Conservation (phyloP, 768 basidiomycete genomes). For the Grammothele lineata region DNA sequence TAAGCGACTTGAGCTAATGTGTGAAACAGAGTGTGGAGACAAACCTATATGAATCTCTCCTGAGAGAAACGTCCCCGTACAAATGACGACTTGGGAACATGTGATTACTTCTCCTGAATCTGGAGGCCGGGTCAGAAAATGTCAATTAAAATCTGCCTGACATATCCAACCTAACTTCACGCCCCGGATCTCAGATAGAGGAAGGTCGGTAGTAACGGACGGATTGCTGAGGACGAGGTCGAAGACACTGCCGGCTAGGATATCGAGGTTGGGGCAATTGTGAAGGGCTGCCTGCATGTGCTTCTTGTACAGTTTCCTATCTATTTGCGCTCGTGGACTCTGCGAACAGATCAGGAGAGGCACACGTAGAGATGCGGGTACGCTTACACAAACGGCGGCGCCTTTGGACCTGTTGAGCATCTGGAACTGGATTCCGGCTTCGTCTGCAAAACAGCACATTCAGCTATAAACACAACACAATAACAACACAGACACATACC, state of each 20-base stretch:
- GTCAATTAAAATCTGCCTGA: no score
- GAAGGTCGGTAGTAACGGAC: constrained; percentile 1
- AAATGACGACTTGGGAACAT: constrained; percentile 81
- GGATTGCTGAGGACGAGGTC: constrained; percentile 65
- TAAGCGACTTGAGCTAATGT: neutral
- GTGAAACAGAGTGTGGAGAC: neutral
- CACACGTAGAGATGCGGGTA: neutral
- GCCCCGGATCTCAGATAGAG: constrained; percentile 38
- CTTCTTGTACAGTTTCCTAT: constrained; percentile 76
- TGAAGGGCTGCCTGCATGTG: constrained; percentile 72
- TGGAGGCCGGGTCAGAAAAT: no score
- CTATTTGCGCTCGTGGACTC: constrained; percentile 90
- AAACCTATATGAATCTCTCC: constrained; percentile 93
- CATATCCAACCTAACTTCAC: constrained; percentile 58
- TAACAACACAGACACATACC: no score
- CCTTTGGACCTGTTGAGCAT: constrained; percentile 84
- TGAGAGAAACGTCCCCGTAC: constrained; percentile 88
- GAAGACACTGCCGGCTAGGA: constrained; percentile 72
- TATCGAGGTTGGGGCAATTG: constrained; percentile 63
- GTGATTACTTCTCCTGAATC: constrained; percentile 71
- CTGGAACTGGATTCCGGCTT: constrained; percentile 85
- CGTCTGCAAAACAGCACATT: constrained; percentile 43
- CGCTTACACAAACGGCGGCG: constrained; percentile 79
- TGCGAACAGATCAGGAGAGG: constrained; percentile 27
- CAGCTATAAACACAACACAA: no score